These are phyloP conservation scores for Borovskyia barvae DNA, from an alignment of 208 protist species.

Conservation along the genomic window DNA sequence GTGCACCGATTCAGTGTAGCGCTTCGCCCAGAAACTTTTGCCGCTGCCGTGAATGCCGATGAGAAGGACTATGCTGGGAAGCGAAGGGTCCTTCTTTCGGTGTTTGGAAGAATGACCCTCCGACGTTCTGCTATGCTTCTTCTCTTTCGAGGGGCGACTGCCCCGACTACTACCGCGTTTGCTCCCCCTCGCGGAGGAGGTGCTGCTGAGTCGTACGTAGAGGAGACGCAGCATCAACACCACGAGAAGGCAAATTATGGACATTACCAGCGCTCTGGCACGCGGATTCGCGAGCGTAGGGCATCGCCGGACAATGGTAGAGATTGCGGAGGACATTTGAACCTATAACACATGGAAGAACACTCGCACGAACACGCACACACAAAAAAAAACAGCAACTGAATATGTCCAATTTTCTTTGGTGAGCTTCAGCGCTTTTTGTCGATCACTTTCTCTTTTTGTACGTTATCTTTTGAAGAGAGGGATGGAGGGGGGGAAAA, in stretches of 20 bases:
- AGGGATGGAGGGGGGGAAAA: background rate
- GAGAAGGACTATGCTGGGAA: slow-evolving; percentile 63
- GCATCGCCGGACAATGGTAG: background rate
- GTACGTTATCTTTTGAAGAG: background rate
- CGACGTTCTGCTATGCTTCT: slow-evolving; percentile 13
- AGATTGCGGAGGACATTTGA: background rate
- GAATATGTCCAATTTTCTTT: too few relatives aligned
- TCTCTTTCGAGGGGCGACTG: slow-evolving; percentile 10
- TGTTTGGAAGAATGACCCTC: slow-evolving; percentile 5
- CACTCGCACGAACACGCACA: too few relatives aligned
- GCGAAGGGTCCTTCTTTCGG: slow-evolving; percentile 30
- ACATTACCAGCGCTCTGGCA: slow-evolving; percentile 2
- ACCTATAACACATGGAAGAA: background rate
- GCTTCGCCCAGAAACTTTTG: slow-evolving; percentile 74
- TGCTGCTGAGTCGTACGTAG: slow-evolving; percentile 2
- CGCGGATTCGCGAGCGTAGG: background rate
- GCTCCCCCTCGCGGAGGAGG: background rate
- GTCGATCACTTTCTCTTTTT: too few relatives aligned
- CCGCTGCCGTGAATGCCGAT: slow-evolving; percentile 79
- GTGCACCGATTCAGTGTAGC: slow-evolving; percentile 64
- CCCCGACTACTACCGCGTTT: slow-evolving; percentile 9
- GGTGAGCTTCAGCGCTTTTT: too few relatives aligned
- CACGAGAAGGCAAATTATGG: slow-evolving; percentile 14
- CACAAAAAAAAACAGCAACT: too few relatives aligned
- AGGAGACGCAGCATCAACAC: slow-evolving; percentile 7